Percentiles rank a stretch among this genome's conserved stretches.
Conservation (phyloP, 2,329 filamentous ascomycete species). For the Myriosclerotinia scirpicola region DNA sequence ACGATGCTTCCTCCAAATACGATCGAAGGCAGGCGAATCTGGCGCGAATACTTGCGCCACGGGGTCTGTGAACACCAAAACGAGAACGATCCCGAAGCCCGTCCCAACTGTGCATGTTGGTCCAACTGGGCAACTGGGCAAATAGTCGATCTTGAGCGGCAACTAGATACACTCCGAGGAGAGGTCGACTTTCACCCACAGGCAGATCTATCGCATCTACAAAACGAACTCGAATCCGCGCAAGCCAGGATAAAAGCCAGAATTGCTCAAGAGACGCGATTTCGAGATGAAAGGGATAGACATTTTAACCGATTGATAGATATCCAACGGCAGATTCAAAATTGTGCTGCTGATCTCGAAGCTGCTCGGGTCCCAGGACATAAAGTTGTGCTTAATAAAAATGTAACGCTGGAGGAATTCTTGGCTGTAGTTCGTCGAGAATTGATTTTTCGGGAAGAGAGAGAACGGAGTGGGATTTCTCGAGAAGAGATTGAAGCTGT, state of each 20-base stretch:
- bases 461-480: background rate
- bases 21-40: background rate
- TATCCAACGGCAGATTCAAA: slow-evolving; percentile 17
- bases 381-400: background rate
- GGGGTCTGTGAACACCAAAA: background rate
- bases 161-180: background rate
- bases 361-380: slow-evolving; percentile 1
- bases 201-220: background rate
- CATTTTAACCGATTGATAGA: slow-evolving; percentile 21
- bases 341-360: slow-evolving; percentile 16
- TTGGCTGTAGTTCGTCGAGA: slow-evolving; percentile 10
- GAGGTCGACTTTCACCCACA: background rate
- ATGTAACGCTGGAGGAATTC: slow-evolving; percentile 16
- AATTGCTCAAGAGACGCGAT: slow-evolving; percentile 12
- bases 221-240: background rate
- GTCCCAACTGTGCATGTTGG: slow-evolving; percentile 7
- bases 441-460: slow-evolving; percentile 2
- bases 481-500: slow-evolving; percentile 8
- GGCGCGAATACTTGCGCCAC: background rate
- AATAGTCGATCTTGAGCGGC: background rate
- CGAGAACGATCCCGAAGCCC: background rate
- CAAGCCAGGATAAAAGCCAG: slow-evolving; percentile 4
- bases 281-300: slow-evolving; percentile 19
- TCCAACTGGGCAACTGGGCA: slow-evolving; percentile 1
- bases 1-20: slow-evolving; percentile 8